phyloP scores from a whole-genome alignment of 805 yeast genomes.

The Starmerella geochares region DNA sequence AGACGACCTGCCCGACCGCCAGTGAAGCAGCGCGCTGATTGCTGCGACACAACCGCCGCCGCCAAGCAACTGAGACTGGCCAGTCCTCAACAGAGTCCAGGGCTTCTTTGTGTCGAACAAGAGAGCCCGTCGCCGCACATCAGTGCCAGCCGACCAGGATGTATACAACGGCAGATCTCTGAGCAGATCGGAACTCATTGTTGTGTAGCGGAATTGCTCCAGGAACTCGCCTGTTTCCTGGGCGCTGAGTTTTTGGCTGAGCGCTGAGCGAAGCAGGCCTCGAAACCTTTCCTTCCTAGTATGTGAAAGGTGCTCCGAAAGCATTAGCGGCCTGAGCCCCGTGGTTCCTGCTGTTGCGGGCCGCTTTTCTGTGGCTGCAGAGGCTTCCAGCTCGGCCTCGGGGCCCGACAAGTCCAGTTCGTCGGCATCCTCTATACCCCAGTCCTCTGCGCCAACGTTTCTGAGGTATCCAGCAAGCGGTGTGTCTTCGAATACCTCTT shows the following conservation, averaged over 20 bases:
- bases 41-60: slow-evolving; percentile 33
- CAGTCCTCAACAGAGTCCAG: slow-evolving; percentile 14
- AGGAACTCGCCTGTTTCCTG: slow-evolving; percentile 33
- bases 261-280: slow-evolving; percentile 22
- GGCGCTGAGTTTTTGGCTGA: slow-evolving; percentile 24
- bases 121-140: slow-evolving; percentile 19
- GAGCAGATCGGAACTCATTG: slow-evolving; percentile 42
- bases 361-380: slow-evolving; percentile 17
- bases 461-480: slow-evolving; percentile 29
- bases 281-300: slow-evolving; percentile 11
- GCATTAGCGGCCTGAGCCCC: background rate
- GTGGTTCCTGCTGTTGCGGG: slow-evolving; percentile 1
- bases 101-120: slow-evolving; percentile 20
- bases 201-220: slow-evolving; percentile 44
- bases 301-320: background rate
- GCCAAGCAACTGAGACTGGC: slow-evolving; percentile 27
- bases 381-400: background rate
- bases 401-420: background rate
- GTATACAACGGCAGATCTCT: slow-evolving; percentile 34
- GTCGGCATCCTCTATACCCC: slow-evolving; percentile 29
- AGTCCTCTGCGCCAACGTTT: slow-evolving; percentile 29
- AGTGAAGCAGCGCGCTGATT: slow-evolving; percentile 29
- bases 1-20: slow-evolving; percentile 17
- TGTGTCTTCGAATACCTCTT: slow-evolving; percentile 28
- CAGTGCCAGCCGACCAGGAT: slow-evolving; percentile 17